A percentile compares a stretch with the other conserved stretches of the same genome.
Evolutionary conservation across 257 asterid species (phyloP).

Genomic region (Solanum ossicruentum): DNA sequence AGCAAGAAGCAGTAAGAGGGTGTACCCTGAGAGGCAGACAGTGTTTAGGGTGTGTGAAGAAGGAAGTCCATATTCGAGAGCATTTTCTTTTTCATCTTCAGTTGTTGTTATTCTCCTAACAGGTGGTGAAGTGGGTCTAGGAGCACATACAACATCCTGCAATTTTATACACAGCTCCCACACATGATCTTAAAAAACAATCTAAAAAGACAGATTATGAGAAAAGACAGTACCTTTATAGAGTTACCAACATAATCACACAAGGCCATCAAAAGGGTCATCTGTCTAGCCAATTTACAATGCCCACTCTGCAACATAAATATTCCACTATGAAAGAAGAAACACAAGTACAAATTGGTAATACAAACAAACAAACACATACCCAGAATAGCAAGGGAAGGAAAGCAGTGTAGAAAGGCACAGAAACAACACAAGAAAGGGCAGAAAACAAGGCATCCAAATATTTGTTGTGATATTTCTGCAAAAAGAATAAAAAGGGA

Average conservation of each 20-base stretch:
- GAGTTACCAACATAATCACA: slow-evolving; percentile 88
- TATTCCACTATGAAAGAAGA: neutral
- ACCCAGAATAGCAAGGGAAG: slow-evolving; percentile 98
- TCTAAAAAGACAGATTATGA: neutral
- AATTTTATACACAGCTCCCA: neutral
- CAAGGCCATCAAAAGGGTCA: slow-evolving; percentile 84
- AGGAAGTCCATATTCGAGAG: slow-evolving; percentile 87
- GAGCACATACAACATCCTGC: slow-evolving; percentile 90
- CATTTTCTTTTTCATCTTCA: slow-evolving; percentile 77
- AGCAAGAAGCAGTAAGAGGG: neutral
- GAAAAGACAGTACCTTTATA: slow-evolving; percentile 26
- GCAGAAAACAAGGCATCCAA: slow-evolving; percentile 78
- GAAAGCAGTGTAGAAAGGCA: slow-evolving; percentile 92
- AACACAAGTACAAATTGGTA: neutral
- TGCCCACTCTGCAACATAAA: slow-evolving; percentile 67
- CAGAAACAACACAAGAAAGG: slow-evolving; percentile 81
- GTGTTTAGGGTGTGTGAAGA: slow-evolving; percentile 96
- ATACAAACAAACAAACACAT: neutral
- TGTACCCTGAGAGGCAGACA: slow-evolving; percentile 87
- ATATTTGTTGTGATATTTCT: slow-evolving; percentile 50
- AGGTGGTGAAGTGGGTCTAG: slow-evolving; percentile 68
- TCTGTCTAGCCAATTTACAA: slow-evolving; percentile 87
- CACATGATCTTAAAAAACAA: neutral
- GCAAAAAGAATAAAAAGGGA: slow-evolving; percentile 16
- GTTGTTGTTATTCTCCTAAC: slow-evolving; percentile 78